Conservation (phyloP, 2,329 filamentous ascomycete genomes). For the Penicillium vulpinum region DNA sequence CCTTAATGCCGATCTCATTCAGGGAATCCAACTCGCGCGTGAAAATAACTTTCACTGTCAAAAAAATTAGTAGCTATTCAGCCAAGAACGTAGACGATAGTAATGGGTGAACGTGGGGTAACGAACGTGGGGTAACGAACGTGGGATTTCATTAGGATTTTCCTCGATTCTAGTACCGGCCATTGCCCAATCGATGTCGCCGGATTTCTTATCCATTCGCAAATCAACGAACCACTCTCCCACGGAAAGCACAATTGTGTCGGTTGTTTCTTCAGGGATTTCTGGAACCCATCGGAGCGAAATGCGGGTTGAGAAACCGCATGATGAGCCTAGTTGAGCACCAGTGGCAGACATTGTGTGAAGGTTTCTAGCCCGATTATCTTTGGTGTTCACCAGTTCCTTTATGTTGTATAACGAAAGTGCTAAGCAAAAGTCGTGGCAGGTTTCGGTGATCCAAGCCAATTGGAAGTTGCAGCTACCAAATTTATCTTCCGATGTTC, state of each 20-base stretch:
- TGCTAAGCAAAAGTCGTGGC: too few relatives aligned
- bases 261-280: constrained; percentile 14
- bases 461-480: too few relatives aligned
- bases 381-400: too few relatives aligned
- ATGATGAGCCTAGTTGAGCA: constrained; percentile 13
- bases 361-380: too few relatives aligned
- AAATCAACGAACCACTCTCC: constrained; percentile 18
- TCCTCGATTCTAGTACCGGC: constrained; percentile 18
- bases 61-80: not conserved
- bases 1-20: not conserved
- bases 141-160: constrained; percentile 13
- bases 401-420: too few relatives aligned
- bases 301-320: constrained; percentile 18
- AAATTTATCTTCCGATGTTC: too few relatives aligned
- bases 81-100: too few relatives aligned
- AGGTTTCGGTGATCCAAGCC: too few relatives aligned
- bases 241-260: constrained; percentile 18
- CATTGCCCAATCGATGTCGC: constrained; percentile 21
- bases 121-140: too few relatives aligned
- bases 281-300: constrained; percentile 21
- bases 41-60: not conserved
- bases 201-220: constrained; percentile 19
- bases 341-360: constrained; percentile 12
- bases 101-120: too few relatives aligned
- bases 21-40: not conserved